These are phyloP conservation scores for Aspergillus sp. DNA, from an alignment of 2,329 filamentous ascomycete genomes.

Conservation along the genomic window DNA sequence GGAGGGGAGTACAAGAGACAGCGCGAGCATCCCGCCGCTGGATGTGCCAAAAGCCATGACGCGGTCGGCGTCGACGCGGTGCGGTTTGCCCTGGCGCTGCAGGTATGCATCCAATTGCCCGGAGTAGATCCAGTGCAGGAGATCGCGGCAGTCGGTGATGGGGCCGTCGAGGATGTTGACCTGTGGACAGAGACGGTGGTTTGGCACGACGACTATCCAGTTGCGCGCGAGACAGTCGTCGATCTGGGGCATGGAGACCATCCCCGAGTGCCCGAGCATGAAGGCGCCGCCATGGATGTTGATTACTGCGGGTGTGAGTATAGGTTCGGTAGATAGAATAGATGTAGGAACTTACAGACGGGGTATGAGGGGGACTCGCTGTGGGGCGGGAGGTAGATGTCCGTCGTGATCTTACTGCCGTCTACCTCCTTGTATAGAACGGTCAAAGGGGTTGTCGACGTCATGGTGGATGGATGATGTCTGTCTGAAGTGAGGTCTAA, in stretches of 20 bases:
- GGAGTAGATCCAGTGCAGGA: slow-evolving; percentile 42
- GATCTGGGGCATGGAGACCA: slow-evolving; percentile 41
- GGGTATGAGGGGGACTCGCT: slow-evolving; percentile 13
- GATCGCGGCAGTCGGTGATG: slow-evolving; percentile 47
- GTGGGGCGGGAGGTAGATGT: slow-evolving; percentile 25
- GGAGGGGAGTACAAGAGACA: slow-evolving; percentile 34
- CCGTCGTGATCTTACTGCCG: slow-evolving; percentile 23
- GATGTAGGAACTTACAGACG: slow-evolving; percentile 18
- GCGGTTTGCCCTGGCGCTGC: slow-evolving; percentile 5
- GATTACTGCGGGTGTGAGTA: slow-evolving; percentile 30
- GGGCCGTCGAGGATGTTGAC: slow-evolving; percentile 47
- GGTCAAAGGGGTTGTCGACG: slow-evolving; percentile 16
- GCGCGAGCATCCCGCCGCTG: slow-evolving; percentile 47
- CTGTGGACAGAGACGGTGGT: slow-evolving; percentile 46
- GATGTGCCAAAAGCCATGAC: slow-evolving; percentile 52
- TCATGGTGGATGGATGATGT: slow-evolving; percentile 4
- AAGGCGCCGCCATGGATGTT: slow-evolving; percentile 47
- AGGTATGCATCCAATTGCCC: slow-evolving; percentile 33
- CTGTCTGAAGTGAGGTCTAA: background rate
- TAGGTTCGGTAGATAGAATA: background rate
- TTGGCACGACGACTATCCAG: slow-evolving; percentile 41
- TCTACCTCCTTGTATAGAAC: slow-evolving; percentile 23
- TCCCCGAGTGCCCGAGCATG: slow-evolving; percentile 41
- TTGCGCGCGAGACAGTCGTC: slow-evolving; percentile 36
- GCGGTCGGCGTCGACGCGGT: slow-evolving; percentile 27